A percentile compares a stretch with the other conserved stretches of the same genome.
Conservation (phyloP, 2,329 filamentous ascomycete species). For the Coleophoma crateriformis region DNA sequence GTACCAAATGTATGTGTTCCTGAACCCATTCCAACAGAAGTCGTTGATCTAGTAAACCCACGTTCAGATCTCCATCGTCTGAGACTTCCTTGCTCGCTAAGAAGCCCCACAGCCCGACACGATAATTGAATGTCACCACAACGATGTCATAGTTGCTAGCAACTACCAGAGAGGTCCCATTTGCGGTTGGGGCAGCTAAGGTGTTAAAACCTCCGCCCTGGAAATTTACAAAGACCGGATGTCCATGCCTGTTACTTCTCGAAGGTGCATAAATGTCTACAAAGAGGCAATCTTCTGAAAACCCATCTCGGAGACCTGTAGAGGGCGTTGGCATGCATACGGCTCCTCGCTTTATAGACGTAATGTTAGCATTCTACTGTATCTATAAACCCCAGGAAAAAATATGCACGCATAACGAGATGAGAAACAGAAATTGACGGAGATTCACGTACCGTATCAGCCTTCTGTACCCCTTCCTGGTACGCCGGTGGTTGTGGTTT, state of each 20-base stretch:
- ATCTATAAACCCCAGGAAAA: not conserved
- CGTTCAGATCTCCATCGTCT: constrained; percentile 51
- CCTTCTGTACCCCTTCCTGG: constrained; percentile 13
- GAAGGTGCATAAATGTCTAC: constrained; percentile 59
- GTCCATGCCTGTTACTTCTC: constrained; percentile 35
- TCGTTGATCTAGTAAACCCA: constrained; percentile 65
- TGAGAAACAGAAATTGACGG: not conserved
- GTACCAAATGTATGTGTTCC: constrained; percentile 48
- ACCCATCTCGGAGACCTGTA: constrained; percentile 21
- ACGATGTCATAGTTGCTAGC: constrained; percentile 57
- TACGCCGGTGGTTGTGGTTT: constrained; percentile 57
- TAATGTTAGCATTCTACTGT: not conserved
- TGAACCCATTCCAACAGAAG: constrained; percentile 67
- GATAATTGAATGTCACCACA: constrained; percentile 71
- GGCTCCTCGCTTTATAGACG: constrained; percentile 14
- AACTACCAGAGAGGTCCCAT: constrained; percentile 55
- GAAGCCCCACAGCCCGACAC: constrained; percentile 70
- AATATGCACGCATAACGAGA: not conserved
- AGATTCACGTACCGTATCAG: constrained; percentile 17
- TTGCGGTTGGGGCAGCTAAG: constrained; percentile 43
- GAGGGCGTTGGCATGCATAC: constrained; percentile 20
- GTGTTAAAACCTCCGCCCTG: constrained; percentile 57
- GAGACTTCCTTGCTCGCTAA: constrained; percentile 52
- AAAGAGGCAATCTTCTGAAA: constrained; percentile 64
- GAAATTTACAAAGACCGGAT: constrained; percentile 55